Base-by-base conservation (phyloP, 2,329 filamentous ascomycete genomes). In the Aspergillus viridinutans region DNA sequence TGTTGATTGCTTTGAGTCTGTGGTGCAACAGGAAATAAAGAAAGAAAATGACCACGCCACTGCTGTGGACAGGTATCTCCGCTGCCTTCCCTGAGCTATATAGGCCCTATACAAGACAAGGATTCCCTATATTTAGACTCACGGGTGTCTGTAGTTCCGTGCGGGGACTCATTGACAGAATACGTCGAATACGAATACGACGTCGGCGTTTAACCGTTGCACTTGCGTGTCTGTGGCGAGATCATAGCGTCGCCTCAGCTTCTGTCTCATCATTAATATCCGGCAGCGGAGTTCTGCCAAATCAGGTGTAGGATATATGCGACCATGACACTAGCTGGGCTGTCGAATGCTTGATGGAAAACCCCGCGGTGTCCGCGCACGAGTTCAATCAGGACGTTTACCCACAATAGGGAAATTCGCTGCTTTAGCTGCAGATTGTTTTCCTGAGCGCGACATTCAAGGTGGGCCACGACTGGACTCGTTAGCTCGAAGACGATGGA, bases 1-100 rank as follows among this genome's bases (percentile, higher is more conserved):
- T 72, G 10, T 35, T 54, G 20, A 29, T 10, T 42, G 40, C 21
- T 7, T 26, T 3, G 43, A 1, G 21, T 47, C 10, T 3, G 21
- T 14, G 14, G 43, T 25, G 43, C 32, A 26, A 4, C 43, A 47
- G 21, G 6, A 47, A 23, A 14, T 12, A 14, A 23, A 8, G 21
- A 23, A 6, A 29, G 28, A 29, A 23, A 47, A 14, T 20, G 43
- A 26, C 12, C 21, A 14, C 23, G 4, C 23, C 43, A 26, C 21
- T 12, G 8, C 23, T 12, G 12, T 12, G 21, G 43, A 8, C 12
- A 47, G 23, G 9, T 25, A 14, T 21, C 6, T 23, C 12, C 23
- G 14, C 12, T 25, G n/a, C 43, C 17, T 47, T 26, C 21, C 17
- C 9, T 17, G 32, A 38, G 6, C 43, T 26, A 8, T 12, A 47